Base-by-base conservation (phyloP, 805 yeast genomes). In the Wickerhamiella qilinensis region DNA sequence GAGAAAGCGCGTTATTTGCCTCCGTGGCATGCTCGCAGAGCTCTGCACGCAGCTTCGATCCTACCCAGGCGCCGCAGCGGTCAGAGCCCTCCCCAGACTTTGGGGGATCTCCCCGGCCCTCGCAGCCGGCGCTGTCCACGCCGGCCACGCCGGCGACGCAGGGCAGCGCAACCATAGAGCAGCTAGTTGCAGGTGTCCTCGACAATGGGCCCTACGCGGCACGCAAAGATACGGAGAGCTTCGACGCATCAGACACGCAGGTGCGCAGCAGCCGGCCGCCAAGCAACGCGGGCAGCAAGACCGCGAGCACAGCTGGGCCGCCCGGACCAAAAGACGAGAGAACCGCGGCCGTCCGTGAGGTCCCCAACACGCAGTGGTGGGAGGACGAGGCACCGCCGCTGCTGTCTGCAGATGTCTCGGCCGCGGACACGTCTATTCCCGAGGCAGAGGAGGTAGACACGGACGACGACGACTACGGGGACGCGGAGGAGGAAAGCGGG, bases 341-440 rank as follows among this genome's bases (percentile, higher is more conserved):
- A n/a, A n/a, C 27, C 27, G 11, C 8, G 12, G 12, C 8, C n/a
- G n/a, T 14, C 7, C 21, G 33, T 14, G 33, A 18, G 20, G 33
- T 44, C 19, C 42, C 46, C 9, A 43, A 43, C 31, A 29, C 46
- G 15, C 48, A 45, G 27, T 43, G 44, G 46, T 45, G 48, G 48
- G 48, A 44, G 20, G 16, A 18, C 20, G 33, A 11, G 11, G 4
- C 20, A 7, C 20, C 28, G 20, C 18, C 19, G 11, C 24, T 15
- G n/a, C 35, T 21, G 11, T n/a, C n/a, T n/a, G n/a, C n/a, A n/a
- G 22, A 9, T n/a, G 31, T 6, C 7, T 15, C 33, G 20, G 35
- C 30, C 33, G 39, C 37, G 36, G 44, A 41, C 28, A 11, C 11
- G 25, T 22, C 25, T 6, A 11, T 22, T 6, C 25, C 25, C 25